phyloP scores from a whole-genome alignment of 108 stramenopile species.

The Cyclotella kingstonii region DNA sequence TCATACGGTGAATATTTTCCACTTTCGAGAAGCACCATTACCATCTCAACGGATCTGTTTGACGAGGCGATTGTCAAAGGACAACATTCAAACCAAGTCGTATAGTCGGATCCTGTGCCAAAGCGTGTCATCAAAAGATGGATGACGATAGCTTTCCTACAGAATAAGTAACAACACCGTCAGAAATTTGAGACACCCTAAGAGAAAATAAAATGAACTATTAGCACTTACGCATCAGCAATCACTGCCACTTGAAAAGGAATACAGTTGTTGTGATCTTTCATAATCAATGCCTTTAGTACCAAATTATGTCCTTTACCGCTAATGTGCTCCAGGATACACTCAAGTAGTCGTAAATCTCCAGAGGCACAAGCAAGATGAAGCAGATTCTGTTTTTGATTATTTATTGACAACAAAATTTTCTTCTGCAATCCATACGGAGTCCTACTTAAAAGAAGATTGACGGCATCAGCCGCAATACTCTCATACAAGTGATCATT shows the following conservation, averaged over 20 bases:
- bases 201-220: neutral
- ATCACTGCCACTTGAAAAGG: slow-evolving; percentile 64
- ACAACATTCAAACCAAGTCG: slow-evolving; percentile 38
- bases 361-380: slow-evolving; percentile 63
- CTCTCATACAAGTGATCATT: slow-evolving; percentile 2
- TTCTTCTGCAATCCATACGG: slow-evolving; percentile 31
- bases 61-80: slow-evolving; percentile 61
- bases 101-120: slow-evolving; percentile 4
- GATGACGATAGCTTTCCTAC: slow-evolving; percentile 50
- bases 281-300: slow-evolving; percentile 49
- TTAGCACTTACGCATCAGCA: slow-evolving; percentile 31
- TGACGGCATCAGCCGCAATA: slow-evolving; percentile 10
- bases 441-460: slow-evolving; percentile 18
- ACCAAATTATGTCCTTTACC: slow-evolving; percentile 30
- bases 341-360: slow-evolving; percentile 48
- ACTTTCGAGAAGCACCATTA: slow-evolving; percentile 9
- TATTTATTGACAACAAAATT: slow-evolving; percentile 48
- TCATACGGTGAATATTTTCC: slow-evolving; percentile 9
- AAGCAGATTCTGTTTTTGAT: slow-evolving; percentile 45
- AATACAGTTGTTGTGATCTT: slow-evolving; percentile 44
- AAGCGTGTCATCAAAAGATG: slow-evolving; percentile 57
- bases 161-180: too few relatives aligned
- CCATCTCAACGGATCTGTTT: slow-evolving; percentile 54
- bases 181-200: neutral
- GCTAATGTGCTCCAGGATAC: slow-evolving; percentile 38